Percentiles rank a stretch among this genome's conserved stretches.
phyloP scores from a whole-genome alignment of 345 rosid genomes.

The Jatropha curcas region DNA sequence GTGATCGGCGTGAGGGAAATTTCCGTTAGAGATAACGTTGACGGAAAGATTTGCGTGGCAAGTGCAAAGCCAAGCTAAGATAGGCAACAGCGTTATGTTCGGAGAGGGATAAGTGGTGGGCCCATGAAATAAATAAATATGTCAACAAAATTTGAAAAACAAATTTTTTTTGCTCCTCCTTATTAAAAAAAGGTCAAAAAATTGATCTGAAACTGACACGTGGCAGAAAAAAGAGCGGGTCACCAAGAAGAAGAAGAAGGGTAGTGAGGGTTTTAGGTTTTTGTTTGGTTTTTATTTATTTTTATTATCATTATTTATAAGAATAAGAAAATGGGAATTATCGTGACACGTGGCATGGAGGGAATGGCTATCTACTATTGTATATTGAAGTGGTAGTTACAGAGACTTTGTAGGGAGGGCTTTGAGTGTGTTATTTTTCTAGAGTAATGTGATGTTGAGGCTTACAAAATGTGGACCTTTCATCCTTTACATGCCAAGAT shows the following conservation, averaged over 20 bases:
- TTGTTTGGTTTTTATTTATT: neutral
- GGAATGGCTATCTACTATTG: neutral
- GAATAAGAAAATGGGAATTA: too few species aligned
- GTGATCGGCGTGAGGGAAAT: conserved; percentile 35
- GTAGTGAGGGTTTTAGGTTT: neutral
- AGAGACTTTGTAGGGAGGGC: neutral
- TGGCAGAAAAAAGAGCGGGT: conserved; percentile 7
- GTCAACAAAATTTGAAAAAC: neutral
- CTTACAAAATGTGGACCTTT: neutral
- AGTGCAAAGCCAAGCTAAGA: conserved; percentile 8
- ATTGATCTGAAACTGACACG: conserved; percentile 15
- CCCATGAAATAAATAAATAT: neutral
- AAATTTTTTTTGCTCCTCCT: neutral
- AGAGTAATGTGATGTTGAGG: neutral
- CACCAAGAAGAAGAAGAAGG: too few species aligned
- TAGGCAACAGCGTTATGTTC: conserved; percentile 31
- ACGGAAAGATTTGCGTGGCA: conserved; percentile 23
- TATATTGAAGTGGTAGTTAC: conserved; percentile 11
- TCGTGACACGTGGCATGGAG: conserved; percentile 14
- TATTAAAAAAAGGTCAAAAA: neutral
- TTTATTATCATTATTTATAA: neutral
- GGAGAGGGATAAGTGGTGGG: conserved; percentile 29
- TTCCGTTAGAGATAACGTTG: conserved; percentile 26
- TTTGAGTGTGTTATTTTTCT: neutral
- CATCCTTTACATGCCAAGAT: neutral